Percentiles rank a stretch among this genome's conserved stretches.
Evolutionary conservation across 1,284 basidiomycete species (phyloP).

Genomic region (Puccinia coronata): DNA sequence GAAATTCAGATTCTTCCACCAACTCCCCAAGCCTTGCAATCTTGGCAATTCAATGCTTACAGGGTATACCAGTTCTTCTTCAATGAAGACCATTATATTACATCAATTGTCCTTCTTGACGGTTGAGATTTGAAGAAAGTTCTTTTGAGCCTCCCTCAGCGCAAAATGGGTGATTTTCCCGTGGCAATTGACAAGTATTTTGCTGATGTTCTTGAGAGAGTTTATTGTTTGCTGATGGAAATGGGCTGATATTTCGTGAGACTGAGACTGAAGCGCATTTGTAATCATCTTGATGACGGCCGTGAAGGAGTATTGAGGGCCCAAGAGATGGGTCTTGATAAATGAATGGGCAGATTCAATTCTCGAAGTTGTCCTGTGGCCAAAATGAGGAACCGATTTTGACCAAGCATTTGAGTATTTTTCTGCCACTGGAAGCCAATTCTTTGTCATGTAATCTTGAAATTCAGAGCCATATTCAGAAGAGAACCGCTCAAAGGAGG

Average conservation of each 20-base stretch:
- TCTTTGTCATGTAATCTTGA: not conserved
- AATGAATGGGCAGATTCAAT: slow-evolving; percentile 4
- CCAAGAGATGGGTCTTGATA: not conserved
- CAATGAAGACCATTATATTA: not conserved
- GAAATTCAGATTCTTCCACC: not conserved
- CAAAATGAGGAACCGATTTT: not conserved
- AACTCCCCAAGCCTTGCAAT: not conserved
- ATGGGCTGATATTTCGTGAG: not conserved
- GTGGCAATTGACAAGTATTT: not conserved
- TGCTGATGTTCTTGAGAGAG: not conserved
- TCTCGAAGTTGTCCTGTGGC: not conserved
- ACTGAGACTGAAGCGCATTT: not conserved
- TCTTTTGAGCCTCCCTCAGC: not conserved
- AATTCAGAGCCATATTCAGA: not conserved
- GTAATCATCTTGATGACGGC: not conserved
- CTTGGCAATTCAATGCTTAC: not conserved
- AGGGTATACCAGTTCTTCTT: not conserved
- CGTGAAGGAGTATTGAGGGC: not conserved
- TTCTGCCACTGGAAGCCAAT: not conserved
- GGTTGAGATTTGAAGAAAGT: not conserved
- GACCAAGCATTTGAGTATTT: slow-evolving; percentile 15
- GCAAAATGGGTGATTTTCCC: slow-evolving; percentile 2
- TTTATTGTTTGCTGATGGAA: not conserved
- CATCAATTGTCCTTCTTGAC: not conserved
- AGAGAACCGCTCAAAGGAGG: not conserved